Base-by-base conservation (phyloP, 345 rosid species). In the Ricinus communis region DNA sequence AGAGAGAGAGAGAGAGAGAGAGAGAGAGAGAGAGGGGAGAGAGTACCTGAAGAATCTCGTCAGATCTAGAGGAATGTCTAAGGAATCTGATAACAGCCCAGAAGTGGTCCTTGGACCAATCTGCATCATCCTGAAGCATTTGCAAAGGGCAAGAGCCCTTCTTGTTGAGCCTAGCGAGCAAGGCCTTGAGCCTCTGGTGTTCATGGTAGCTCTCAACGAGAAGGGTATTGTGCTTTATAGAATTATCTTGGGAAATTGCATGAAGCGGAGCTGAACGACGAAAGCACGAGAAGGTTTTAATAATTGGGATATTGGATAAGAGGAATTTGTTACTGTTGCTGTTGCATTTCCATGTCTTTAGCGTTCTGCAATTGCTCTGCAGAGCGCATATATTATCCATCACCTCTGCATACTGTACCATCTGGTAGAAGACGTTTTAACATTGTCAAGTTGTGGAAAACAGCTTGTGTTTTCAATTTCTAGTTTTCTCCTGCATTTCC, bases 71-170 rank as follows among this genome's bases (percentile, higher is more conserved):
- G 45, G 86, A 69, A 36, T 50, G 84, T 36, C 69, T 77, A 81
- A 91, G 95, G 71, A 79, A 86, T 25, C 76, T 84, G 71, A 87
- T 73, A 16, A 80, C 85, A 43, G 82, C 70, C 90, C 93, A 87
- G 84, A 91, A 86, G 53, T 64, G 87, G 65, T 87, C 79, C 66
- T 82, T 76, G 71, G 79, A 77, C 92, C 92, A 91, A 68, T 88
- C 90, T 58, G 87, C 91, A 74, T 87, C 89, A 5, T 86, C 82
- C 10, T 75, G 53, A 83, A 88, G 94, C 4, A 87, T 24, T 33
- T 45, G 76, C 79, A 83, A 56, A 71, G 94, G 88, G 80, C 71
- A 82, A 0, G 88, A 80, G 19, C 59, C 80, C 45, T 80, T 72
- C 70, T 21, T 38, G 11, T 36, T 54, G 12, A 88, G 89, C 73